Conservation (phyloP, 257 asterid species). For the Jaltomata sinuosa region DNA sequence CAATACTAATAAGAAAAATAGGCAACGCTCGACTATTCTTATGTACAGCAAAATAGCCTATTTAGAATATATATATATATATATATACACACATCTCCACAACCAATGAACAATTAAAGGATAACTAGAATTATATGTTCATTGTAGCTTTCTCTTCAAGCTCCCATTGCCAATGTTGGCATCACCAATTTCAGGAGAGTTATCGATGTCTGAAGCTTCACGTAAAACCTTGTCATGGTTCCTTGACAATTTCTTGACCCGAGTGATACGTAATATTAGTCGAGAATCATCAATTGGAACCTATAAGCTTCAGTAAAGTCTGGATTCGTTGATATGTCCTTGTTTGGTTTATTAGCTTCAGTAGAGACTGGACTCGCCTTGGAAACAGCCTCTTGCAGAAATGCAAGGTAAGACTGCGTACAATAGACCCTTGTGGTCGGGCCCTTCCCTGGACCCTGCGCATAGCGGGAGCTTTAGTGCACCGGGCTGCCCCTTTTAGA, state of each 20-base stretch:
- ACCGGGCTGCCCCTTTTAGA: too few species aligned
- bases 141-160: background rate
- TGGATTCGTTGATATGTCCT: background rate
- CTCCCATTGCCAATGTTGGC: background rate
- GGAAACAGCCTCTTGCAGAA: too few species aligned
- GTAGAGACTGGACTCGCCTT: background rate
- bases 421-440: too few species aligned
- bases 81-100: background rate
- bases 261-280: background rate
- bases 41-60: background rate
- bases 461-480: too few species aligned
- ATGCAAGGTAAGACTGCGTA: too few species aligned
- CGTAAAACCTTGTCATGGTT: constrained; percentile 5
- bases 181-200: background rate
- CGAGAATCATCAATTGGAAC: background rate
- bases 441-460: too few species aligned
- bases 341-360: constrained; percentile 4
- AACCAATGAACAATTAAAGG: background rate
- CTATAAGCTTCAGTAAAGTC: background rate
- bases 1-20: too few species aligned
- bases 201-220: background rate
- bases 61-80: background rate
- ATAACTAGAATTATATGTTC: background rate
- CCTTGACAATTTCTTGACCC: constrained; percentile 9
- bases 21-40: too few species aligned